A percentile compares a stretch with the other conserved stretches of the same genome.
Conservation (phyloP, 208 protist species). For the Porcisia hertigi region DNA sequence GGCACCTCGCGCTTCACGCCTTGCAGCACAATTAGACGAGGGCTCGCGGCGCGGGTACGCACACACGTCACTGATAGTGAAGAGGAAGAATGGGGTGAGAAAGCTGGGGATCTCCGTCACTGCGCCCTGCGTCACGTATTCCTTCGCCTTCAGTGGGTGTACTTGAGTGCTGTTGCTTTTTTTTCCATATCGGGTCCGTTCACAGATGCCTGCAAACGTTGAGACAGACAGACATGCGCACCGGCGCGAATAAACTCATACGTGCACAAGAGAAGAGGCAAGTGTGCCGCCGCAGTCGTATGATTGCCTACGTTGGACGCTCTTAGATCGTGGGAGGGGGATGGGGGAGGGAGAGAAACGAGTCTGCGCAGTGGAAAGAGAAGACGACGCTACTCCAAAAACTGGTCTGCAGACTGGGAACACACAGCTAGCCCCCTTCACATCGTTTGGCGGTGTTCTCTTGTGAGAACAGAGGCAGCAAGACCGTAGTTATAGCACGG, state of each 20-base stretch:
- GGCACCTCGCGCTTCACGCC: neutral
- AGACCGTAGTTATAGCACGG: neutral
- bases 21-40: neutral
- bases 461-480: neutral
- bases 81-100: neutral
- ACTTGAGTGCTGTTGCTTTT: slow-evolving; percentile 6
- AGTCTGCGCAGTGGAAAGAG: neutral
- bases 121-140: neutral
- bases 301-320: neutral
- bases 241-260: neutral
- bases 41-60: neutral
- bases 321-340: neutral
- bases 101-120: neutral
- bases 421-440: neutral
- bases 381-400: neutral
- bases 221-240: slow-evolving; percentile 7
- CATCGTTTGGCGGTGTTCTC: neutral
- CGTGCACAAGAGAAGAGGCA: neutral
- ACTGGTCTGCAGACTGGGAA: neutral
- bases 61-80: neutral
- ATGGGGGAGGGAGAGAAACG: neutral
- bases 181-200: slow-evolving; percentile 6
- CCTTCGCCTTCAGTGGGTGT: neutral
- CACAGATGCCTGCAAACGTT: neutral
- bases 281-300: neutral